Conservation (phyloP, 768 basidiomycete species). For the Pleurotus ostreatus region DNA sequence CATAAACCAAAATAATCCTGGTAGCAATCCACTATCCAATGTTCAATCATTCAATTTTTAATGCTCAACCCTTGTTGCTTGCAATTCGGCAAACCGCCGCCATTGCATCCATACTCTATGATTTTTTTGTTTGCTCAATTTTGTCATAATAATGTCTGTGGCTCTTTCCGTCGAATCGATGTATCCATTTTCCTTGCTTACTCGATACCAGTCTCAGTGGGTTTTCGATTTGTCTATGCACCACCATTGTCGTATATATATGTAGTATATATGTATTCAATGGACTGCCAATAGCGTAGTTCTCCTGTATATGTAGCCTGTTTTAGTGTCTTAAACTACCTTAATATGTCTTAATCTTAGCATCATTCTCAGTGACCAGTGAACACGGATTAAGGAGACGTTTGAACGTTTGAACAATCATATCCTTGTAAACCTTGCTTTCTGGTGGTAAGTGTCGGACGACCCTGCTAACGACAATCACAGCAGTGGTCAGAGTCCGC, state of each 20-base stretch:
- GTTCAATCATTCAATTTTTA: not conserved
- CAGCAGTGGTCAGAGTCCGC: no score
- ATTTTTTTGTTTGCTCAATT: not conserved
- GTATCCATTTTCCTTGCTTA: not conserved
- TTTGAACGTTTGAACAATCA: no score
- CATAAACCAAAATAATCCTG: conserved; percentile 20
- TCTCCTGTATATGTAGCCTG: not conserved
- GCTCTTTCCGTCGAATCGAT: not conserved
- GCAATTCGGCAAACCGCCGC: not conserved
- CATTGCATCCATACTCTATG: not conserved
- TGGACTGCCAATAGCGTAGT: not conserved
- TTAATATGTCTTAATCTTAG: not conserved
- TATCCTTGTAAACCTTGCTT: no score
- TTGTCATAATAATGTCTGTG: not conserved
- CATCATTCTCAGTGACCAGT: not conserved
- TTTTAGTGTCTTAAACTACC: not conserved
- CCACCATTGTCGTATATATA: not conserved
- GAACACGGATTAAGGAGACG: no score
- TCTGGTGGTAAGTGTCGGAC: no score
- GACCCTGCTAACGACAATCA: no score
- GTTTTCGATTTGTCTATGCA: no score
- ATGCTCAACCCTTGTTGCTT: not conserved
- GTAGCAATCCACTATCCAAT: not conserved
- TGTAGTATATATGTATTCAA: not conserved
- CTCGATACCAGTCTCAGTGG: no score